Conservation (phyloP, 1,284 basidiomycete species). For the Amylostereum areolatum region DNA sequence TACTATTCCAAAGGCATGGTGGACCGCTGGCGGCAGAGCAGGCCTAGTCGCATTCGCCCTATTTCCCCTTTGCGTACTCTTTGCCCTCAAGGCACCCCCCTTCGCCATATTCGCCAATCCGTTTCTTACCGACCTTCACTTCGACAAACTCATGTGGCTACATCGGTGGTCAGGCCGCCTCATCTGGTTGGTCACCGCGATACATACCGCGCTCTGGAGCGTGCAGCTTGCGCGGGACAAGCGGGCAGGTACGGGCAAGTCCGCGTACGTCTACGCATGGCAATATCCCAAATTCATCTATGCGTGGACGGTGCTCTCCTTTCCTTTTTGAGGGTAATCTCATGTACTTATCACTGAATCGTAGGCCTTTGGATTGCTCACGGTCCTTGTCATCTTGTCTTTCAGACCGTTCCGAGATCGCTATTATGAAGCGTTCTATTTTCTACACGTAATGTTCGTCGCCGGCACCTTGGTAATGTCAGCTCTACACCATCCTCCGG, state of each 20-base stretch:
- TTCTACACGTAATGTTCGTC: slow-evolving; percentile 62
- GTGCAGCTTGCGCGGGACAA: slow-evolving; percentile 60
- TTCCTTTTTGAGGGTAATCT: slow-evolving; percentile 1
- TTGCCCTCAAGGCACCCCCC: slow-evolving; percentile 79
- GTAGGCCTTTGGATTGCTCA: slow-evolving; percentile 69
- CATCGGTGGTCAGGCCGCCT: slow-evolving; percentile 73
- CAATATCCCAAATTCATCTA: slow-evolving; percentile 68
- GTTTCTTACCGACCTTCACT: slow-evolving; percentile 62
- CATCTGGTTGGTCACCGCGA: slow-evolving; percentile 63
- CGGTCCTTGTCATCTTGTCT: slow-evolving; percentile 60
- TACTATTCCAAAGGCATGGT: slow-evolving; percentile 69
- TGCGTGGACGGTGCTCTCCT: slow-evolving; percentile 53
- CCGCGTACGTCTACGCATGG: slow-evolving; percentile 62
- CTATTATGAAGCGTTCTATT: slow-evolving; percentile 77
- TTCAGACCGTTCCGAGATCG: slow-evolving; percentile 57
- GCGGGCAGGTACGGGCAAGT: slow-evolving; percentile 39
- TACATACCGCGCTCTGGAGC: slow-evolving; percentile 75
- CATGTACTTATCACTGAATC: background rate
- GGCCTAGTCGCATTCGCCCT: slow-evolving; percentile 79
- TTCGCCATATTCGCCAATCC: slow-evolving; percentile 76
- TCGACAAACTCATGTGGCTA: slow-evolving; percentile 72
- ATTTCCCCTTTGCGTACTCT: slow-evolving; percentile 69
- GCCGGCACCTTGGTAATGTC: slow-evolving; percentile 56
- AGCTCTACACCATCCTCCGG: slow-evolving; percentile 65
- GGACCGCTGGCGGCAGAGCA: slow-evolving; percentile 70